These are phyloP conservation scores for Amanita polypyramis DNA, from an alignment of 768 basidiomycete species.

Conservation along the genomic window DNA sequence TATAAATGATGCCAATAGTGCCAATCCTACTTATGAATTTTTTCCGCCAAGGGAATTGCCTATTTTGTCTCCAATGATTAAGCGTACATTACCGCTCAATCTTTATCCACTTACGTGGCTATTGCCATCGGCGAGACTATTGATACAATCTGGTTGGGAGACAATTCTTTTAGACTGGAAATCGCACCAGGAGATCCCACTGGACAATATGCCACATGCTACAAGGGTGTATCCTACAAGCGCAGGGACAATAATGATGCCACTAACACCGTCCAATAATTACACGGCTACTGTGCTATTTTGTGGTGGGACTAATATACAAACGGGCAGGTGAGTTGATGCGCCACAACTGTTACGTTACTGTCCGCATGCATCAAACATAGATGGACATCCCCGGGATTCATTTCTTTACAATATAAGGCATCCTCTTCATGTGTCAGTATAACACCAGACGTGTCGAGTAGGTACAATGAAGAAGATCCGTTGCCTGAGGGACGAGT, in stretches of 20 bases:
- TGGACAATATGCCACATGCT: slow-evolving; percentile 57
- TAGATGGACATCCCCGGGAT: slow-evolving; percentile 38
- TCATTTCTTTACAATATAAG: slow-evolving; percentile 40
- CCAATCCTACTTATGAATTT: slow-evolving; percentile 16
- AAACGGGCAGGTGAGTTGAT: slow-evolving; percentile 30
- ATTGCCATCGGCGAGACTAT: slow-evolving; percentile 52
- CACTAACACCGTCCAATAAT: slow-evolving; percentile 73
- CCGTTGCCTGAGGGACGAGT: slow-evolving; percentile 51
- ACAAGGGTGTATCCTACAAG: slow-evolving; percentile 72
- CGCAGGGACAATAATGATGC: slow-evolving; percentile 68
- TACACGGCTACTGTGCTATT: slow-evolving; percentile 76
- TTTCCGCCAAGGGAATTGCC: slow-evolving; percentile 54
- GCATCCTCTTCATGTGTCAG: slow-evolving; percentile 70
- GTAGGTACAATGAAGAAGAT: slow-evolving; percentile 50
- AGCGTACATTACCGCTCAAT: slow-evolving; percentile 63
- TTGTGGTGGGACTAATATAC: slow-evolving; percentile 69
- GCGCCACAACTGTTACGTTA: neutral
- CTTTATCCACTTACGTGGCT: slow-evolving; percentile 69
- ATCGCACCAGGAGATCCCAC: slow-evolving; percentile 37
- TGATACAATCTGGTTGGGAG: slow-evolving; percentile 56
- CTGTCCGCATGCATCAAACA: neutral
- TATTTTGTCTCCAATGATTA: slow-evolving; percentile 50
- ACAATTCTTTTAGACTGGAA: slow-evolving; percentile 58
- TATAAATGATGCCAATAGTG: no score
- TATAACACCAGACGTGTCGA: slow-evolving; percentile 57